These are phyloP conservation scores for Sphaerulina vaccinii DNA, from an alignment of 2,329 filamentous ascomycete genomes.

Conservation along the genomic window DNA sequence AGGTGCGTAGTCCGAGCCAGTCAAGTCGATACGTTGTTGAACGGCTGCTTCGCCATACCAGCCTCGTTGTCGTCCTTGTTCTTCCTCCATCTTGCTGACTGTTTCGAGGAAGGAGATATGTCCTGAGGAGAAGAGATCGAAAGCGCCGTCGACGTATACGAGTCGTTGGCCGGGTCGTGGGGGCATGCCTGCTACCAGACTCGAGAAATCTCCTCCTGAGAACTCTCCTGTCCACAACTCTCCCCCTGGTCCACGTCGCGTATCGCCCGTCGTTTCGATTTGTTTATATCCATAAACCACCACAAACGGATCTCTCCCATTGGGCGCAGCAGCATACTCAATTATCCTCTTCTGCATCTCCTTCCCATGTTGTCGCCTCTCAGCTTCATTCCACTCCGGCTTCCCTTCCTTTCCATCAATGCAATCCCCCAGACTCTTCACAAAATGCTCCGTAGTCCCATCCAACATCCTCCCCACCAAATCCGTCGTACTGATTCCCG, in stretches of 20 bases:
- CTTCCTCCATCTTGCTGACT: slow-evolving; percentile 72
- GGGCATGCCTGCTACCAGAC: slow-evolving; percentile 68
- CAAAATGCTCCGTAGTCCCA: slow-evolving; percentile 92
- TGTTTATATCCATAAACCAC: slow-evolving; percentile 80
- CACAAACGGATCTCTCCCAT: slow-evolving; percentile 72
- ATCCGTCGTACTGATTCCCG: slow-evolving; percentile 94
- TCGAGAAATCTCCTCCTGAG: slow-evolving; percentile 40
- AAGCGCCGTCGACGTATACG: slow-evolving; percentile 94
- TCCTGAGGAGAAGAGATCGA: slow-evolving; percentile 93
- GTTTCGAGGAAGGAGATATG: slow-evolving; percentile 91
- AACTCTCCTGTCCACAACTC: too few relatives aligned
- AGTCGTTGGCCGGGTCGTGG: slow-evolving; percentile 77
- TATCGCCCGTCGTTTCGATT: too few relatives aligned
- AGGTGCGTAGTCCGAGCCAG: slow-evolving; percentile 72
- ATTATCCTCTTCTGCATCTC: slow-evolving; percentile 75
- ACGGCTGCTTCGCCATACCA: slow-evolving; percentile 71
- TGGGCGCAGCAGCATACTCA: slow-evolving; percentile 85
- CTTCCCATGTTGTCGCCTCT: slow-evolving; percentile 61
- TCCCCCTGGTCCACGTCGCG: too few relatives aligned
- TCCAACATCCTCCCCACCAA: slow-evolving; percentile 97
- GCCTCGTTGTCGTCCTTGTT: slow-evolving; percentile 63
- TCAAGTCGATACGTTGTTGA: slow-evolving; percentile 60
- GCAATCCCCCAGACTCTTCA: slow-evolving; percentile 58
- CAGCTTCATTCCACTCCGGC: slow-evolving; percentile 67
- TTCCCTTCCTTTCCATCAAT: slow-evolving; percentile 59